These are phyloP conservation scores for Microsporum canis DNA, from an alignment of 2,329 filamentous ascomycete genomes.

Conservation along the genomic window DNA sequence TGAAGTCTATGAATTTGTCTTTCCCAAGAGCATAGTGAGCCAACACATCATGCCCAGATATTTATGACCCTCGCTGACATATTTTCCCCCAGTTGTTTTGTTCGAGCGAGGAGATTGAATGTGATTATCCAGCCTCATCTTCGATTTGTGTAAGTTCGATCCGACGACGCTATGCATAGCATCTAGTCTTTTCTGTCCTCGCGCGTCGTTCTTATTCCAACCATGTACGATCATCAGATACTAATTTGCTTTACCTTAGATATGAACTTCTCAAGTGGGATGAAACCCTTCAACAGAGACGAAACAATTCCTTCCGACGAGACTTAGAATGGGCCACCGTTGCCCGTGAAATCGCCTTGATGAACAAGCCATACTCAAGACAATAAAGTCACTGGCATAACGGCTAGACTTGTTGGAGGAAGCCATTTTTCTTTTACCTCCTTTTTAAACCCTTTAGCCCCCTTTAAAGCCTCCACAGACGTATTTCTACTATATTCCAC, in stretches of 20 bases:
- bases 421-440: not conserved
- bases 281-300: constrained; percentile 54
- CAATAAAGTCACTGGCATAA: constrained; percentile 2
- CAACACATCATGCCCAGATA: not conserved
- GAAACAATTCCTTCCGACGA: constrained; percentile 48
- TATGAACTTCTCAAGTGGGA: constrained; percentile 94
- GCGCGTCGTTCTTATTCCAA: no score
- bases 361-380: constrained; percentile 78
- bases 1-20: constrained; percentile 67
- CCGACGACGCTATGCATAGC: not conserved
- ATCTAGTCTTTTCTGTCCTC: not conserved
- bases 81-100: constrained; percentile 55
- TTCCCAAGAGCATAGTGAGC: constrained; percentile 78
- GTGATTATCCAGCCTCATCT: constrained; percentile 98
- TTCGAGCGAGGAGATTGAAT: constrained; percentile 81
- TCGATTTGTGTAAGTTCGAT: constrained; percentile 57
- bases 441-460: not conserved
- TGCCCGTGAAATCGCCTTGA: constrained; percentile 77
- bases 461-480: not conserved
- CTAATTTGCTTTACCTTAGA: constrained; percentile 21
- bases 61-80: constrained; percentile 4
- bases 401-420: not conserved
- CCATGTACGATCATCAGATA: not conserved
- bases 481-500: not conserved
- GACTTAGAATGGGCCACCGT: constrained; percentile 90